Evolutionary conservation across 345 rosid genomes (phyloP).

Genomic region (Anastatica hierochuntica): DNA sequence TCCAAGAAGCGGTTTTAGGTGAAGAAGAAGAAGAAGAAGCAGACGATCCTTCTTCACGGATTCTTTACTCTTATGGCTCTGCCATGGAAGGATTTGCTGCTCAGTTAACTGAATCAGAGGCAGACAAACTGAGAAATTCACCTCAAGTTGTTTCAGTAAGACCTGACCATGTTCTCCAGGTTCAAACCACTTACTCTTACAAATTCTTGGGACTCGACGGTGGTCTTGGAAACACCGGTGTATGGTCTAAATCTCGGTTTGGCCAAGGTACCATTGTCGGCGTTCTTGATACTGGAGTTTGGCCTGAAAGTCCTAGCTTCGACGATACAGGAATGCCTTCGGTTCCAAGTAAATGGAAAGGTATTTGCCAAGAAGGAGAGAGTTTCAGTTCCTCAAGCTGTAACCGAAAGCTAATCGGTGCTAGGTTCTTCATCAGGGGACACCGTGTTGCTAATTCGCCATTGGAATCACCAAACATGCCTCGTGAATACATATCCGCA

Average conservation of each 20-base stretch:
- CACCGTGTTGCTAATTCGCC: slow-evolving; percentile 47
- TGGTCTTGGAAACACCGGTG: slow-evolving; percentile 30
- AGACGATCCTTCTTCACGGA: slow-evolving; percentile 50
- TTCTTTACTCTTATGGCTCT: slow-evolving; percentile 78
- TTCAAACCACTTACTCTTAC: slow-evolving; percentile 84
- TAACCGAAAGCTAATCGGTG: slow-evolving; percentile 75
- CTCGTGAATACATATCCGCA: slow-evolving; percentile 58
- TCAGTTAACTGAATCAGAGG: slow-evolving; percentile 51
- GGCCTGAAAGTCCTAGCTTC: slow-evolving; percentile 94
- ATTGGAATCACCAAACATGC: slow-evolving; percentile 25
- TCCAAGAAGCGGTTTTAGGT: slow-evolving; percentile 33
- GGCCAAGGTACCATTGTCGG: slow-evolving; percentile 66
- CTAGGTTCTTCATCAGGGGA: slow-evolving; percentile 75
- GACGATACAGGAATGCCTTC: slow-evolving; percentile 64
- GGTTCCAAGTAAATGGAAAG: slow-evolving; percentile 61
- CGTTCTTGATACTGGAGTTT: slow-evolving; percentile 75
- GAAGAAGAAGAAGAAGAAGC: slow-evolving; percentile 17
- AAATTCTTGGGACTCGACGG: slow-evolving; percentile 65
- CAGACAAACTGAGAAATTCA: slow-evolving; percentile 29
- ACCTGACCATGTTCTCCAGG: slow-evolving; percentile 52
- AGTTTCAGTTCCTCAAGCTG: slow-evolving; percentile 46
- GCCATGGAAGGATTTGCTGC: slow-evolving; percentile 87
- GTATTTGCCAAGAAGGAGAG: slow-evolving; percentile 72
- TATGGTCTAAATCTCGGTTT: slow-evolving; percentile 49
- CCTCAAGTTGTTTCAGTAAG: slow-evolving; percentile 64